phyloP scores from a whole-genome alignment of 2,329 filamentous ascomycete genomes.

The Lachnellula occidentalis region DNA sequence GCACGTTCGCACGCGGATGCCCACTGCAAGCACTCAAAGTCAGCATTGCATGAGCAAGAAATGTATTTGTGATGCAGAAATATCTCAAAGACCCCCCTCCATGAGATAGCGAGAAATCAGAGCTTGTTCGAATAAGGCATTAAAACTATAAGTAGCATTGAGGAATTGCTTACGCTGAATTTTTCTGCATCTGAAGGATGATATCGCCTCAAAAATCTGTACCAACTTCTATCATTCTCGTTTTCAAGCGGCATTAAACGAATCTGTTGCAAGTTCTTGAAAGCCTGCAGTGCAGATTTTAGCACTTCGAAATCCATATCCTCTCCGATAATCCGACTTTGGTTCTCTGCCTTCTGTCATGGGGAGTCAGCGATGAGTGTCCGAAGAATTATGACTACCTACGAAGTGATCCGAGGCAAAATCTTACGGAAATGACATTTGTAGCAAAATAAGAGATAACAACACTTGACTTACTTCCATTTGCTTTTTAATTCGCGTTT shows the following conservation, averaged over 20 bases:
- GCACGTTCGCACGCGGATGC: conserved; percentile 57
- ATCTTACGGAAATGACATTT: background rate
- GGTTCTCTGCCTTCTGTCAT: conserved; percentile 20
- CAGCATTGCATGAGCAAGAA: too few relatives aligned
- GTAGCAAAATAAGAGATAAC: background rate
- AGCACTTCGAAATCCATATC: conserved; percentile 19
- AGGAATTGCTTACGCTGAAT: conserved; percentile 30
- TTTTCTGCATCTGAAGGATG: conserved; percentile 37
- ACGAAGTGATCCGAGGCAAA: background rate
- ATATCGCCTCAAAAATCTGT: conserved; percentile 45
- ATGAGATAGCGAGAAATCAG: too few relatives aligned
- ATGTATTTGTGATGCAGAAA: too few relatives aligned
- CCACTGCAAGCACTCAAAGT: conserved; percentile 36
- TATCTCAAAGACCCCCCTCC: too few relatives aligned
- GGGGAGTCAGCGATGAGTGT: background rate
- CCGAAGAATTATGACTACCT: background rate
- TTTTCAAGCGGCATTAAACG: conserved; percentile 60
- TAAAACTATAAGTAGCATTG: too few relatives aligned
- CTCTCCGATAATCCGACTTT: conserved; percentile 21
- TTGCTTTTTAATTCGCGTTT: background rate
- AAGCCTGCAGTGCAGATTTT: conserved; percentile 35
- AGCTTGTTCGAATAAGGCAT: too few relatives aligned
- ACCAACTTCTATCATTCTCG: conserved; percentile 48
- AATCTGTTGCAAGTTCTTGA: conserved; percentile 56
- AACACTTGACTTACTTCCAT: background rate